Evolutionary conservation across 768 basidiomycete species (phyloP).

Genomic region (Gymnopilus junonius): DNA sequence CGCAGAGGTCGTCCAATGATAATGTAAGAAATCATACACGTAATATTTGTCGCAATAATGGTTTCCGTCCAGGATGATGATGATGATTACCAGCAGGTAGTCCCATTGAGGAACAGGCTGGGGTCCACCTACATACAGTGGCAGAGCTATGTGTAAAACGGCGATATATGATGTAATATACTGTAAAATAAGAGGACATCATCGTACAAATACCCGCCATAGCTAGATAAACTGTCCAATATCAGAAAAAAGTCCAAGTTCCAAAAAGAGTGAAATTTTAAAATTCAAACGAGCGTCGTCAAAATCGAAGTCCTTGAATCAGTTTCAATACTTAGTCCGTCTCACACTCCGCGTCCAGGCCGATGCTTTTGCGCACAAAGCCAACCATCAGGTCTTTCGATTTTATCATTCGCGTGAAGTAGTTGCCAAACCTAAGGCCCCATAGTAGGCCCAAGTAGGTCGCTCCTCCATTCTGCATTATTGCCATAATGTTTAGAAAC

Average conservation of each 20-base stretch:
- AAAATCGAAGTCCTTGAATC: neutral
- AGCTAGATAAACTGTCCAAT: neutral
- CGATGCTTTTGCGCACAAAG: conserved; percentile 20
- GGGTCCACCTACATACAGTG: too few relatives aligned
- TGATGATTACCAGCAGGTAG: too few relatives aligned
- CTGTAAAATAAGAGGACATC: neutral
- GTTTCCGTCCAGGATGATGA: too few relatives aligned
- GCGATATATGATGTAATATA: neutral
- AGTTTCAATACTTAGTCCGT: neutral
- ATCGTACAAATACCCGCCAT: neutral
- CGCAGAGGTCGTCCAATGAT: neutral
- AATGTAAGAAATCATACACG: neutral
- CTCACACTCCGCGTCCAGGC: conserved; percentile 7
- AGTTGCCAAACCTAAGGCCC: conserved; percentile 51
- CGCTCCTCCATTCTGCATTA: conserved; percentile 22
- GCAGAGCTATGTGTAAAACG: neutral
- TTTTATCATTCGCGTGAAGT: conserved; percentile 45
- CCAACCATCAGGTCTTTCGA: conserved; percentile 38
- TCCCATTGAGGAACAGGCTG: too few relatives aligned
- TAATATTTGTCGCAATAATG: too few relatives aligned
- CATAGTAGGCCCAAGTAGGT: conserved; percentile 40
- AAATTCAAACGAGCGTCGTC: neutral
- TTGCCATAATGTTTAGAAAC: neutral
- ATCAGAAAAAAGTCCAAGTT: neutral
- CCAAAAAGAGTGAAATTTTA: neutral